Percentiles rank a stretch among this genome's conserved stretches.
Conservation (phyloP, 2,329 filamentous ascomycete genomes). For the Rhynchosporium graminicola region DNA sequence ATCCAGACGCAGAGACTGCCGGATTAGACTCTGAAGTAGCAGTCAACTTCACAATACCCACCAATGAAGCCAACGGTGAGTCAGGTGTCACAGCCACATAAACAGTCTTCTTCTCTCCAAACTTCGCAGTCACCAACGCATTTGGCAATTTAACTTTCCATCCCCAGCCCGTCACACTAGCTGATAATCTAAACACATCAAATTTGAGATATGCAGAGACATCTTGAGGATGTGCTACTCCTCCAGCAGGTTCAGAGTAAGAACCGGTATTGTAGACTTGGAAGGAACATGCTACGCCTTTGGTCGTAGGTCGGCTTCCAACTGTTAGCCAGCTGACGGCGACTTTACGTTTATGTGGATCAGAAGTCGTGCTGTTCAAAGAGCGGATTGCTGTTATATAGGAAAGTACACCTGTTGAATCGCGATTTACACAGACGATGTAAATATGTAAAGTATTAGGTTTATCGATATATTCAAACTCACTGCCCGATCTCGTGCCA, state of each 20-base stretch:
- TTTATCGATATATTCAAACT: conserved; percentile 24
- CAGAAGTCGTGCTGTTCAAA: conserved; percentile 1
- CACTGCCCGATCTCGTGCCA: conserved; percentile 23
- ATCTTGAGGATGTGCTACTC: conserved; percentile 16
- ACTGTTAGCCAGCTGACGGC: not conserved
- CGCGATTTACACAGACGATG: conserved; percentile 19
- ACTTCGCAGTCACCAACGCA: conserved; percentile 18
- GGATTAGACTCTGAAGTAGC: conserved; percentile 21
- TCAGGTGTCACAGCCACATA: not conserved
- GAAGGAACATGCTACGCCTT: conserved; percentile 22
- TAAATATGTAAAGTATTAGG: conserved; percentile 25
- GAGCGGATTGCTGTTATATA: conserved; percentile 23
- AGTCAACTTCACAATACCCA: conserved; percentile 21
- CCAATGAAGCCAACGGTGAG: not conserved
- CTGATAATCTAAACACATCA: conserved; percentile 22
- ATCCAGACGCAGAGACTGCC: not conserved
- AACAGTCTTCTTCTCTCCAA: conserved; percentile 12
- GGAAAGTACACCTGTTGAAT: conserved; percentile 17
- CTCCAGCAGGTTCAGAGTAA: not conserved
- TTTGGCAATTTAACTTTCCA: conserved; percentile 26
- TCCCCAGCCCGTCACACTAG: conserved; percentile 16
- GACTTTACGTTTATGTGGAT: conserved; percentile 18
- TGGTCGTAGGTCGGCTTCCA: not conserved
- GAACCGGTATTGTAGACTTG: conserved; percentile 20
- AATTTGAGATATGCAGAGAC: conserved; percentile 19